Percentiles rank a stretch among this genome's conserved stretches.
phyloP scores from a whole-genome alignment of 2,329 filamentous ascomycete genomes.

The Tolypocladium nubicola region DNA sequence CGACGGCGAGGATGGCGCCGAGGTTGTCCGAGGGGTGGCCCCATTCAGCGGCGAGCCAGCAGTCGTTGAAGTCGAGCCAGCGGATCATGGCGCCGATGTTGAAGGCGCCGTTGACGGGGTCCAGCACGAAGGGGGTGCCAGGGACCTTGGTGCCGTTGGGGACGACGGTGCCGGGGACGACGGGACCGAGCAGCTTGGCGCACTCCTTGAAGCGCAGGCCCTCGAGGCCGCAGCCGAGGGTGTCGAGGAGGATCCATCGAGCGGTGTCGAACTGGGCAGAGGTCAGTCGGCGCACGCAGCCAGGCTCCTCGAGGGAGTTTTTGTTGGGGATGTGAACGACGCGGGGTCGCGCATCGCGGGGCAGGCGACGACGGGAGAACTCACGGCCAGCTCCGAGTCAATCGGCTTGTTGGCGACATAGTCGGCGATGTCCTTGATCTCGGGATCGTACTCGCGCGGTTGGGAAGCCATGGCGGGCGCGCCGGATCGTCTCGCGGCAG shows the following conservation, averaged over 20 bases:
- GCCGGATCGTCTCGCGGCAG: conserved; percentile 33
- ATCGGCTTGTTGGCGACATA: conserved; percentile 92
- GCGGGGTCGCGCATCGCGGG: background rate
- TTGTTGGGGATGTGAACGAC: background rate
- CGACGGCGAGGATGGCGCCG: conserved; percentile 89
- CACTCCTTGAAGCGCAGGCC: conserved; percentile 93
- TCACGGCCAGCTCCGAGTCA: conserved; percentile 83
- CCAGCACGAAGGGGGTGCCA: conserved; percentile 86
- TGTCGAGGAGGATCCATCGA: conserved; percentile 93
- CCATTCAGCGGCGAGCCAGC: conserved; percentile 98
- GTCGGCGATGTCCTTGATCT: conserved; percentile 89
- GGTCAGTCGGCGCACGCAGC: background rate
- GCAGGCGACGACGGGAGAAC: conserved; percentile 21
- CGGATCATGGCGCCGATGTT: conserved; percentile 98
- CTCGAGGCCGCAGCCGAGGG: conserved; percentile 91
- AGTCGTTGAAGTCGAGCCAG: conserved; percentile 99
- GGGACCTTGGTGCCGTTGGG: conserved; percentile 87
- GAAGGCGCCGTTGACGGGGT: conserved; percentile 92
- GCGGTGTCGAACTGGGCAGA: conserved; percentile 74
- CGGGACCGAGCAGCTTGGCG: conserved; percentile 84
- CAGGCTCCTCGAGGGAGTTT: background rate
- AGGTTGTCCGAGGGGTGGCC: conserved; percentile 97
- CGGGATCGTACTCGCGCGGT: conserved; percentile 66
- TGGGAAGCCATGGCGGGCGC: conserved; percentile 40
- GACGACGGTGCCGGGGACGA: conserved; percentile 81